Evolutionary conservation across 495 filamentous ascomycete genomes (phyloP).

Genomic region (Lepidopterella palustris): DNA sequence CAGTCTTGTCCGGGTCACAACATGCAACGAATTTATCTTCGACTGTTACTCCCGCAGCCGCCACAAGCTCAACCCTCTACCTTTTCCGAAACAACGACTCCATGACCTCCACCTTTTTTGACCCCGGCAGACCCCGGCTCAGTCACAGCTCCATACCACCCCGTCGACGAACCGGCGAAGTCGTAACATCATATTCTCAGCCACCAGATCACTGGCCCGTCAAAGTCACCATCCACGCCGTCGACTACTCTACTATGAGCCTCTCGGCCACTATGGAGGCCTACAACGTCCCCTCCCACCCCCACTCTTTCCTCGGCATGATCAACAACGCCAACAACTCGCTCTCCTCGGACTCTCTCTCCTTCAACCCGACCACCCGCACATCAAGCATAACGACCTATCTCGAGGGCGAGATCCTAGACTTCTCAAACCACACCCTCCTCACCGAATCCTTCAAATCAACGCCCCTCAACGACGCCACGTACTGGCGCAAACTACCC

Average conservation of each 20-base stretch:
- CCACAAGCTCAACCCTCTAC: constrained; percentile 25
- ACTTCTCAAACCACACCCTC: constrained; percentile 61
- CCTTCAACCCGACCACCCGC: constrained; percentile 46
- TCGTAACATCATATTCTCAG: constrained; percentile 17
- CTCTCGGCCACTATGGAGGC: constrained; percentile 75
- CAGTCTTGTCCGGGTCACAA: constrained; percentile 59
- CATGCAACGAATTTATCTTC: constrained; percentile 39
- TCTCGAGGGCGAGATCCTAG: constrained; percentile 71
- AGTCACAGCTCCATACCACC: constrained; percentile 25
- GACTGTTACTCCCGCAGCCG: constrained; percentile 11
- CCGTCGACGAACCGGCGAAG: constrained; percentile 5
- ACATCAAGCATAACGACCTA: constrained; percentile 61
- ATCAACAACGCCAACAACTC: constrained; percentile 16
- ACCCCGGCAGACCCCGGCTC: constrained; percentile 31
- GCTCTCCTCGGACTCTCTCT: constrained; percentile 11
- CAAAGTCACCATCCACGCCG: constrained; percentile 62
- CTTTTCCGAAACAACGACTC: constrained; percentile 26
- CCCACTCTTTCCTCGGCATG: constrained; percentile 19
- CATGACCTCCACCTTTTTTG: constrained; percentile 22
- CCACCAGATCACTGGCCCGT: constrained; percentile 65
- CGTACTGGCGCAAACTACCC: constrained; percentile 64
- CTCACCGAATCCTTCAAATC: constrained; percentile 63
- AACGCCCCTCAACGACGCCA: constrained; percentile 54
- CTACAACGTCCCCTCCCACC: constrained; percentile 57
- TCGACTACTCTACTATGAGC: constrained; percentile 58